phyloP scores from a whole-genome alignment of 371 early-diverging fungal species.

The Syncephalastrum contaminatum region DNA sequence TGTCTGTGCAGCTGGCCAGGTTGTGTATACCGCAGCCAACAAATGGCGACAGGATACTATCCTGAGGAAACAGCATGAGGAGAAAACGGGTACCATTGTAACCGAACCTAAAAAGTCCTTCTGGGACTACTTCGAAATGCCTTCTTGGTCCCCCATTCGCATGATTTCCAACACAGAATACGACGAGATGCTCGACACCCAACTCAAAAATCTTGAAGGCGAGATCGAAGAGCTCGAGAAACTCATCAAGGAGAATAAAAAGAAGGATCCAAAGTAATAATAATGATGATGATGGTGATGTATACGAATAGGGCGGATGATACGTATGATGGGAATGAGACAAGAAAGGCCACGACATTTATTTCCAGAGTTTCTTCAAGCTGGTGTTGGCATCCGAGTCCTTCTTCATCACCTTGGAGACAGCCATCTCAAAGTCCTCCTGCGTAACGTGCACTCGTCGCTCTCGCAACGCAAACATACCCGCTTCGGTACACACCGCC shows the following conservation, averaged over 20 bases:
- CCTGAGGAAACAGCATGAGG: conserved; percentile 9
- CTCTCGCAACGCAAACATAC: conserved; percentile 99
- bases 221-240: conserved; percentile 41
- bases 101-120: conserved; percentile 15
- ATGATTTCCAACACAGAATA: conserved; percentile 46
- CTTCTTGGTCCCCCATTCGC: conserved; percentile 48
- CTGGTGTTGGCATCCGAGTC: conserved; percentile 95
- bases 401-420: conserved; percentile 99
- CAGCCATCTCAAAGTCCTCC: conserved; percentile 99
- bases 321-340: conserved; percentile 1
- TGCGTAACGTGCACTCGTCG: conserved; percentile 99
- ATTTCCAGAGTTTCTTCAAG: conserved; percentile 96
- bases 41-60: conserved; percentile 44
- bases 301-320: neutral
- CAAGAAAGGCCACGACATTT: conserved; percentile 7
- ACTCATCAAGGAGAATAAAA: conserved; percentile 17
- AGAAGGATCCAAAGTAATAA: conserved; percentile 2
- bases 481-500: conserved; percentile 99
- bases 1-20: conserved; percentile 32
- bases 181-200: conserved; percentile 40
- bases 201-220: conserved; percentile 38
- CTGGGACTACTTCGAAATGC: conserved; percentile 37
- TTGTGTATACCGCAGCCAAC: conserved; percentile 28
- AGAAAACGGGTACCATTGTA: conserved; percentile 6
- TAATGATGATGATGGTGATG: neutral